Conservation (phyloP, 495 filamentous ascomycete genomes). For the Chaetomium cochliodes region DNA sequence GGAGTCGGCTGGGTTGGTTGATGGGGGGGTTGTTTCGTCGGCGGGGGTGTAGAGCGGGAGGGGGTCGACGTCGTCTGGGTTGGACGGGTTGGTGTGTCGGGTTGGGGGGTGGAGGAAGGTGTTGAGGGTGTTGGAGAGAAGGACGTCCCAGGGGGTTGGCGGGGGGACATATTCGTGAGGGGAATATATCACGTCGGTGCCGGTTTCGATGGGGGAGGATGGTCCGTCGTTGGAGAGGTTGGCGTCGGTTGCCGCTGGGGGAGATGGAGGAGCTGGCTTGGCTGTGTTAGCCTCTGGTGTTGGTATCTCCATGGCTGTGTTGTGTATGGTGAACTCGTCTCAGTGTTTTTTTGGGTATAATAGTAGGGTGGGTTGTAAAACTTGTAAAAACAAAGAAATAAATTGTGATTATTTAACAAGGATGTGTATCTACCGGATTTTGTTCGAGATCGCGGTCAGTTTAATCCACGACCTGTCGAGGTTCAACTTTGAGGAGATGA, state of each 20-base stretch:
- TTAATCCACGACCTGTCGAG: too few relatives aligned
- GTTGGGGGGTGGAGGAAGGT: not conserved
- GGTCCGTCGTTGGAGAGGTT: not conserved
- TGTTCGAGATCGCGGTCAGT: too few relatives aligned
- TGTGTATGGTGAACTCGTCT: not conserved
- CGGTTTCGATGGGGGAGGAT: not conserved
- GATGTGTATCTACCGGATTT: too few relatives aligned
- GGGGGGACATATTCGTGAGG: not conserved
- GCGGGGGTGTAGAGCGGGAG: conserved; percentile 21
- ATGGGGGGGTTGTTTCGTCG: not conserved
- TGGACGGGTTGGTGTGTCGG: not conserved
- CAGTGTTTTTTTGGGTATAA: too few relatives aligned
- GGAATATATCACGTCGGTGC: not conserved
- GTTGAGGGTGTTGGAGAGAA: not conserved
- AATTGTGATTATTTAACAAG: too few relatives aligned
- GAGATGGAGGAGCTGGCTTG: not conserved
- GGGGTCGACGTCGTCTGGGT: conserved; percentile 12
- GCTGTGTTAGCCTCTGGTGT: not conserved
- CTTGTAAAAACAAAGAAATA: too few relatives aligned
- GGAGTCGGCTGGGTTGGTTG: not conserved
- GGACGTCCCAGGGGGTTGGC: not conserved
- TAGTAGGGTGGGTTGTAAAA: too few relatives aligned
- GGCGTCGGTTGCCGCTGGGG: not conserved
- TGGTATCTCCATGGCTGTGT: not conserved
- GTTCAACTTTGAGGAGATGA: too few relatives aligned